Evolutionary conservation across 495 filamentous ascomycete genomes (phyloP).

Genomic region (Copromyces sp.): DNA sequence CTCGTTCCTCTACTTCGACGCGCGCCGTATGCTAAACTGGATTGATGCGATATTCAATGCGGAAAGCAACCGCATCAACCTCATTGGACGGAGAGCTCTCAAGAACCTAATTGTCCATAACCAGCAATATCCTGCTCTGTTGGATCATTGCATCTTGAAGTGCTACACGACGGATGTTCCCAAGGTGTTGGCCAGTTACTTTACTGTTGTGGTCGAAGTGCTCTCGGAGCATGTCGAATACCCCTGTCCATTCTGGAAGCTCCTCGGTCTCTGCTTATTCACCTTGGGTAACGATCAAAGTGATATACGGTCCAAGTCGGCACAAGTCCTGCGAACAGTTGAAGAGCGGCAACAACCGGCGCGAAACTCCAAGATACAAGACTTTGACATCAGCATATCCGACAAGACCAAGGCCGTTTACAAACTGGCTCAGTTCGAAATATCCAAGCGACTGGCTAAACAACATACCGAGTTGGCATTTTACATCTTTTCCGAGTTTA

Average conservation of each 20-base stretch:
- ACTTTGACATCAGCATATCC: constrained; percentile 95
- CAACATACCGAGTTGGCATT: constrained; percentile 84
- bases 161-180: constrained; percentile 72
- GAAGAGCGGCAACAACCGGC: constrained; percentile 65
- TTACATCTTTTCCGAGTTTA: constrained; percentile 89
- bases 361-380: constrained; percentile 80
- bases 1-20: constrained; percentile 77
- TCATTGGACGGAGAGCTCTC: constrained; percentile 82
- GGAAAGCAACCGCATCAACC: constrained; percentile 77
- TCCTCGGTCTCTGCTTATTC: constrained; percentile 77
- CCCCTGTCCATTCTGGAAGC: constrained; percentile 77
- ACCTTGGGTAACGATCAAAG: constrained; percentile 85
- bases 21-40: constrained; percentile 86
- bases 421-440: constrained; percentile 93
- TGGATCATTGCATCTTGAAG: constrained; percentile 78
- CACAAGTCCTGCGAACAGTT: constrained; percentile 67
- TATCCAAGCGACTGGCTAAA: constrained; percentile 79
- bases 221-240: constrained; percentile 72
- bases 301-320: constrained; percentile 79
- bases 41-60: constrained; percentile 89
- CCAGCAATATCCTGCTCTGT: constrained; percentile 66
- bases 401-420: constrained; percentile 98
- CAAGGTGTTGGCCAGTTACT: constrained; percentile 89
- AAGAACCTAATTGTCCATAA: constrained; percentile 90
- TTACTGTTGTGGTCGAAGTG: constrained; percentile 82